Percentiles rank a stretch among this genome's conserved stretches.
phyloP scores from a whole-genome alignment of 1,139 yeast species.

The Blastobotrys malaysiensis region DNA sequence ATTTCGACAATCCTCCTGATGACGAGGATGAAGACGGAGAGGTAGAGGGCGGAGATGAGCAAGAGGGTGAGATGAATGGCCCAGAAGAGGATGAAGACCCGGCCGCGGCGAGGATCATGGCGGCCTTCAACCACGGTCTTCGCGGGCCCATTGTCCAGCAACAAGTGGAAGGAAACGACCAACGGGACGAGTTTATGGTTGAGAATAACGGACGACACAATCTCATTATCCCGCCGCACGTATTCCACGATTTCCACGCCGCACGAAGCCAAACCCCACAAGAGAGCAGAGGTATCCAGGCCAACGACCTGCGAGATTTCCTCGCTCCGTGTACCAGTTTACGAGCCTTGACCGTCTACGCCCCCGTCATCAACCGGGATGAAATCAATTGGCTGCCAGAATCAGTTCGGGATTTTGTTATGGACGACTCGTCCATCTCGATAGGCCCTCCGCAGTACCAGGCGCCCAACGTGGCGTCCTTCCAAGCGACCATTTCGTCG shows the following conservation, averaged over 20 bases:
- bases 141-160: too few relatives aligned
- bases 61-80: not conserved
- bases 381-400: slow-evolving; percentile 6
- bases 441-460: not conserved
- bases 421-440: slow-evolving; percentile 7
- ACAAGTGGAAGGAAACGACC: not conserved
- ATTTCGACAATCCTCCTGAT: too few relatives aligned
- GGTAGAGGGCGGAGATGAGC: not conserved
- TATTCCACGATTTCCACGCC: not conserved
- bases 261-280: not conserved
- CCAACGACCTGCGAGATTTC: slow-evolving; percentile 4
- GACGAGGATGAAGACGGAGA: too few relatives aligned
- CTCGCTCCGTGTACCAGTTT: not conserved
- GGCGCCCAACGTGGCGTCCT: slow-evolving; percentile 3
- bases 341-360: not conserved
- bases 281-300: slow-evolving; percentile 1
- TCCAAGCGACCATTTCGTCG: not conserved
- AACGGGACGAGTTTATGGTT: too few relatives aligned
- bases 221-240: not conserved
- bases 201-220: too few relatives aligned
- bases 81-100: not conserved
- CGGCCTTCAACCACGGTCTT: too few relatives aligned
- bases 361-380: slow-evolving; percentile 2
- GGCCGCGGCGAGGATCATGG: too few relatives aligned
- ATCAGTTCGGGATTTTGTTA: slow-evolving; percentile 3